Conservation (phyloP, 2,329 filamentous ascomycete genomes). For the Chaetomium globosum region DNA sequence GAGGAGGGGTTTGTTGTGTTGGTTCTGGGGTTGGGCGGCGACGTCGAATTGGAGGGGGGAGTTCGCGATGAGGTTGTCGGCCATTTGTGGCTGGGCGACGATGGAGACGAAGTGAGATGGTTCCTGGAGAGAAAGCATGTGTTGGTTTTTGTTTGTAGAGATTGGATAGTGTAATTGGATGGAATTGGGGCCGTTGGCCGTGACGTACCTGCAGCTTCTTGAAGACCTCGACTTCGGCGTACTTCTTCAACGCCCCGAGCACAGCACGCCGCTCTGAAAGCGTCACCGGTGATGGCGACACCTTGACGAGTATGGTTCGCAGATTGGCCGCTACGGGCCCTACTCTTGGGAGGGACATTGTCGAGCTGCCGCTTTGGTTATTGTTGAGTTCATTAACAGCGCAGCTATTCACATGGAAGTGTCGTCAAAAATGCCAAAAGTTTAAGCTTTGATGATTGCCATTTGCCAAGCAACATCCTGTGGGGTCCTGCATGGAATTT, state of each 20-base stretch:
- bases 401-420: not conserved
- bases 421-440: not conserved
- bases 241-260: slow-evolving; percentile 54
- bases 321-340: slow-evolving; percentile 11
- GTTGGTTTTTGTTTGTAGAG: not conserved
- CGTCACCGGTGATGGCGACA: slow-evolving; percentile 54
- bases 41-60: slow-evolving; percentile 55
- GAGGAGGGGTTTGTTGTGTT: not conserved
- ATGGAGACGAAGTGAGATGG: slow-evolving; percentile 56
- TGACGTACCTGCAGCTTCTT: slow-evolving; percentile 46
- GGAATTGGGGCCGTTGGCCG: not conserved
- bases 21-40: slow-evolving; percentile 32
- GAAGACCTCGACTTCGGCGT: slow-evolving; percentile 57
- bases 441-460: slow-evolving; percentile 11
- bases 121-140: slow-evolving; percentile 43
- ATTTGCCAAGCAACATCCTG: not conserved
- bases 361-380: not conserved
- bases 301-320: slow-evolving; percentile 51
- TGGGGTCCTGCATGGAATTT: not conserved
- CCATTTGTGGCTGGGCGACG: slow-evolving; percentile 47
- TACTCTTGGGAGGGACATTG: not conserved
- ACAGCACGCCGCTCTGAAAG: slow-evolving; percentile 60
- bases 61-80: slow-evolving; percentile 45
- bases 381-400: not conserved
- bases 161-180: not conserved